Evolutionary conservation across 805 yeast species (phyloP), one percentile per base, ranked within the genome.

Genomic region (Komagataella phaffii): DNA sequence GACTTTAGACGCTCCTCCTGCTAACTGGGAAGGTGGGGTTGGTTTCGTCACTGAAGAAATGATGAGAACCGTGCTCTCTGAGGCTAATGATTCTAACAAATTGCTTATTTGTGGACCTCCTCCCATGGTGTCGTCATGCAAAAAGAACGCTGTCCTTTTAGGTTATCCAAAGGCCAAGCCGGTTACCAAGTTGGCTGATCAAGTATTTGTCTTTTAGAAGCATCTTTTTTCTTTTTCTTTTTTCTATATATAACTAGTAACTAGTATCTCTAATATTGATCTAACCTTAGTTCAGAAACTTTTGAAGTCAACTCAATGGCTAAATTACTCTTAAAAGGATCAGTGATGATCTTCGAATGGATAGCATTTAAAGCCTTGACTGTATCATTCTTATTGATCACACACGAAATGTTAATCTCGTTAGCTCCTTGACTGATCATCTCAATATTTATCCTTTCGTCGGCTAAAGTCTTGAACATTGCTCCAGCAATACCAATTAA

Each of bases 401-500:
- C 99, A 57, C 97, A 95, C 40, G 96, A 86, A 51, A 93, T 93
- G 66, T 93, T 93, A 62, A 93, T 93, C 69, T 93, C 99, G 62
- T 91, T 91, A 17, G 98, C 96, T 60, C 99, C 99, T 75, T 93
- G 99, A 53, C 89, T 80, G 68, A 93, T 93, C 99, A 93, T 93
- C 68, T 93, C 99, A 59, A 93, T 88, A 69, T 93, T 93, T 63
- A 93, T 85, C 48, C 79, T 78, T 61, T 91, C 95, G 62, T 87
- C 90, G 6, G 98, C 97, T 58, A 93, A 73, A 1, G 95, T 88
- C 59, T 89, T 82, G 72, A 93, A 93, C 96, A 91, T 91, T 58
- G 88, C 83, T 48, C 97, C 96, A 0, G 99, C 99, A 64, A 88
- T 90, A 63, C 99, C 99, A 54, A 93, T 87, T 64, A 85, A 79